Conservation (phyloP, 805 yeast species). For the Ogataea ramenticola region DNA sequence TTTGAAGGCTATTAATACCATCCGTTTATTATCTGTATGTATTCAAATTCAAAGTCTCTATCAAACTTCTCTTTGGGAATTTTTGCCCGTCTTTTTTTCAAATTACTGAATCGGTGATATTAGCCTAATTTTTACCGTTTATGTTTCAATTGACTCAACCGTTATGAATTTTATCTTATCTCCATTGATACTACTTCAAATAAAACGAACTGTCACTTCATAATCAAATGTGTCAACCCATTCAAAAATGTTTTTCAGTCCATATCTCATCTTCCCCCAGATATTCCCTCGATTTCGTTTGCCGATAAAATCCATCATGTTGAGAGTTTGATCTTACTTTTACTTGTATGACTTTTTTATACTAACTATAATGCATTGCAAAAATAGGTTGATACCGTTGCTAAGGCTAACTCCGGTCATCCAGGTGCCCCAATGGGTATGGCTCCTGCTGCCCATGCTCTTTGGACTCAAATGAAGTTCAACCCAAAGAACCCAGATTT, state of each 20-base stretch:
- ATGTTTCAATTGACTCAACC: background rate
- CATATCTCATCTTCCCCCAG: too few relatives aligned
- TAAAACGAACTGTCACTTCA: too few relatives aligned
- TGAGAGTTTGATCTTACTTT: too few relatives aligned
- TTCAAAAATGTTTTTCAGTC: too few relatives aligned
- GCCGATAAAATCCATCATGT: too few relatives aligned
- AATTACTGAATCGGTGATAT: background rate
- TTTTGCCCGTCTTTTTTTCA: background rate
- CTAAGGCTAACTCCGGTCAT: slow-evolving; percentile 91
- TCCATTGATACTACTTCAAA: background rate
- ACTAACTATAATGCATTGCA: background rate
- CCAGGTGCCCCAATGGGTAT: slow-evolving; percentile 99
- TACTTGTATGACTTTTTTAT: too few relatives aligned
- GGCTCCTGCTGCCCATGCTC: slow-evolving; percentile 90
- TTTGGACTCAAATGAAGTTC: slow-evolving; percentile 74
- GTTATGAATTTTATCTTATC: too few relatives aligned
- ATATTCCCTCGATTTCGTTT: too few relatives aligned
- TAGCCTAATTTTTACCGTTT: background rate
- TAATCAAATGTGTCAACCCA: too few relatives aligned
- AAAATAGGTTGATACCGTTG: slow-evolving; percentile 64
- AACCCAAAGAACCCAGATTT: slow-evolving; percentile 89
- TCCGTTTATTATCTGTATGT: slow-evolving; percentile 71
- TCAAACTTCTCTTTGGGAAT: background rate
- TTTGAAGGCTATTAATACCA: slow-evolving; percentile 72
- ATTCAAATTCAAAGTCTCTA: background rate